phyloP scores from a whole-genome alignment of 345 rosid species.

The Pelargonium nanum region DNA sequence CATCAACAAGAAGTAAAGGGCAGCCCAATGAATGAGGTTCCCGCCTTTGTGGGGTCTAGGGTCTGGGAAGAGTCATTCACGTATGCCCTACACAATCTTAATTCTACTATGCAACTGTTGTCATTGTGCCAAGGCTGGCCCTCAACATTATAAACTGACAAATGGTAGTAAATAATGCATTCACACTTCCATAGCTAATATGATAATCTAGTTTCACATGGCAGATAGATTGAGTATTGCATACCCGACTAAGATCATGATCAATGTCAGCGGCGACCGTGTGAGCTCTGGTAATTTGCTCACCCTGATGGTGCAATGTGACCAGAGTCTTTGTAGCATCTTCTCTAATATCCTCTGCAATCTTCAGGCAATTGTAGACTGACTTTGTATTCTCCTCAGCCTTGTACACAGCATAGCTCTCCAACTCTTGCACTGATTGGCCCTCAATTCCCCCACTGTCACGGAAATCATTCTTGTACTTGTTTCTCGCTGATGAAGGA shows the following conservation, averaged over 20 bases:
- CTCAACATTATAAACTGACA: not conserved
- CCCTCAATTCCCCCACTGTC: constrained; percentile 79
- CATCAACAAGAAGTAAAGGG: too few relatives aligned
- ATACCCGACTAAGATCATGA: constrained; percentile 84
- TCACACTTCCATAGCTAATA: not conserved
- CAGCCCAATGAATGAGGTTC: too few relatives aligned
- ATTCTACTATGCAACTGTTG: too few relatives aligned
- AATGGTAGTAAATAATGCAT: not conserved
- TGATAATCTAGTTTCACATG: not conserved
- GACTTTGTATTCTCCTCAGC: constrained; percentile 86
- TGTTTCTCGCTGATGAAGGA: constrained; percentile 30
- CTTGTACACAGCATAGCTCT: constrained; percentile 71
- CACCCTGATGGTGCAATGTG: constrained; percentile 80
- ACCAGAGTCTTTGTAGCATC: constrained; percentile 71
- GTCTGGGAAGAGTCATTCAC: too few relatives aligned
- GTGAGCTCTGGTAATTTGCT: constrained; percentile 75
- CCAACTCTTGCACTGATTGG: constrained; percentile 86
- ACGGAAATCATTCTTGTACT: constrained; percentile 68
- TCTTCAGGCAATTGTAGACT: constrained; percentile 71
- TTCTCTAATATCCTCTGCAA: constrained; percentile 83
- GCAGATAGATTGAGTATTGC: not conserved
- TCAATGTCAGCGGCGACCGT: constrained; percentile 61
- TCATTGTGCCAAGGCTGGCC: too few relatives aligned
- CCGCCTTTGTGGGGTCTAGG: too few relatives aligned
- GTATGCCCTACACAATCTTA: too few relatives aligned